Conservation (phyloP, 345 rosid genomes). For the thale cress (Arabidopsis thaliana) region TAIR10.1 NC_003075.7:9680001-9680500, state of each 20-base stretch:
- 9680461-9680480: not conserved
- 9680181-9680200: conserved; percentile 48
- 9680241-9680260: conserved; percentile 31
- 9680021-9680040: conserved; percentile 78
- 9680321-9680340: conserved; percentile 25
- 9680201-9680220: conserved; percentile 29
- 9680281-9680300: conserved; percentile 5
- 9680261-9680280: conserved; percentile 10
- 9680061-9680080: conserved; percentile 67
- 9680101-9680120: conserved; percentile 69
- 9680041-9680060: conserved; percentile 60
- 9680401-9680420: conserved; percentile 27
- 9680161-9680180: conserved; percentile 67
- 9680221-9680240: conserved; percentile 32
- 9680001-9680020: conserved; percentile 80
- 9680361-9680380: conserved; percentile 39
- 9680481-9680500: not conserved
- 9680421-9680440: not conserved
- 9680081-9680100: conserved; percentile 67
- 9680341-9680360: conserved; percentile 35
- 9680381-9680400: conserved; percentile 48
- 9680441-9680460: conserved; percentile 9
- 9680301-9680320: conserved; percentile 35
- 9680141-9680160: conserved; percentile 60
- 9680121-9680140: conserved; percentile 81